Percentiles rank a stretch among this genome's conserved stretches.
Conservation (phyloP, 140 eudicot genomes). For the Ambrosia hybrid region DNA sequence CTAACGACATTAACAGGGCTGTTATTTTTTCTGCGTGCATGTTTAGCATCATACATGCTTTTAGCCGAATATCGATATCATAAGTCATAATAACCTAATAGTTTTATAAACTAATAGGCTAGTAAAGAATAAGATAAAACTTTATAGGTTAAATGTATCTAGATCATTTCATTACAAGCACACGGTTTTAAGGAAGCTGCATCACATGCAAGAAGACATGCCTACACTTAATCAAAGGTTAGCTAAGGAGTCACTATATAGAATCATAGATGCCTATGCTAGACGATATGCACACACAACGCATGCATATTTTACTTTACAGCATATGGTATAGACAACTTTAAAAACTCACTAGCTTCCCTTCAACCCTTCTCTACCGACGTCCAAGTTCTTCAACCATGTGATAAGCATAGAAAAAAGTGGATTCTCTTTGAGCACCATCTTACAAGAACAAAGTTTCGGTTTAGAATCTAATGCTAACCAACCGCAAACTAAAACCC, state of each 20-base stretch:
- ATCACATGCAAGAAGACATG: slow-evolving; percentile 25
- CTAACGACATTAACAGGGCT: slow-evolving; percentile 20
- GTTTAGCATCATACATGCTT: slow-evolving; percentile 9
- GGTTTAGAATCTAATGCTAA: slow-evolving; percentile 38
- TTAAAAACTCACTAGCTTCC: slow-evolving; percentile 29
- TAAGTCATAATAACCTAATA: neutral
- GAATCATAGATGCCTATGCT: neutral
- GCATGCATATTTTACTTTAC: neutral
- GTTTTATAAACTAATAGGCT: neutral
- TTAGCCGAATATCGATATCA: neutral
- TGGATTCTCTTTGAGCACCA: slow-evolving; percentile 41
- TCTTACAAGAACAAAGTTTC: slow-evolving; percentile 27
- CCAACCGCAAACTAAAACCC: slow-evolving; percentile 40
- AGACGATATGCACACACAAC: neutral
- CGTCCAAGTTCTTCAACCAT: slow-evolving; percentile 34
- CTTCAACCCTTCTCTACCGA: slow-evolving; percentile 24
- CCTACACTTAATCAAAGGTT: slow-evolving; percentile 21
- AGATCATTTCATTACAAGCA: slow-evolving; percentile 21
- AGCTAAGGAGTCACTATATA: slow-evolving; percentile 21
- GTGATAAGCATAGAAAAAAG: slow-evolving; percentile 39
- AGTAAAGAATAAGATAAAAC: neutral
- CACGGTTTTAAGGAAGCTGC: slow-evolving; percentile 9
- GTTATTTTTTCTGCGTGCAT: slow-evolving; percentile 2
- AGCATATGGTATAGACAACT: slow-evolving; percentile 23
- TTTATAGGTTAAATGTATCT: slow-evolving; percentile 10